A percentile compares a stretch with the other conserved stretches of the same genome.
Conservation (phyloP, 768 basidiomycete species). For the Hygrocybe punicea region DNA sequence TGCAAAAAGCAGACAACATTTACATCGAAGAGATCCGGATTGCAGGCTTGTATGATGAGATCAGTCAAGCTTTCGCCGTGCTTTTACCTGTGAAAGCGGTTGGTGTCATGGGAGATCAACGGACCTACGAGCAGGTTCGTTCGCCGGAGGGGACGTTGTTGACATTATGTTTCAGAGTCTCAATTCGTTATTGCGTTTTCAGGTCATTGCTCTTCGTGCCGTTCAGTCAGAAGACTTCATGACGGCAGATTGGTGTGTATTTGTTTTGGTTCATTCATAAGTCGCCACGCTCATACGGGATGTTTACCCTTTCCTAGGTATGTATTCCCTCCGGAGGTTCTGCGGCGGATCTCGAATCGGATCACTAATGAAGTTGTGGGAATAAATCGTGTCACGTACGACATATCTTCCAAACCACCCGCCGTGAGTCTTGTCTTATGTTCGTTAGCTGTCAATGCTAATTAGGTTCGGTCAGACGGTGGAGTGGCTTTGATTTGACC, state of each 20-base stretch:
- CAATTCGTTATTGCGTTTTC: conserved; percentile 1
- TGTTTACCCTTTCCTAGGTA: conserved; percentile 60
- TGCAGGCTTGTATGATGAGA: conserved; percentile 88
- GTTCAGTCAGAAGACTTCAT: conserved; percentile 99
- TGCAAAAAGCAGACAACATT: conserved; percentile 90
- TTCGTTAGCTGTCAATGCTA: conserved; percentile 7
- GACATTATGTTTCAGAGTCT: not conserved
- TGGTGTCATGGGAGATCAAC: conserved; percentile 94
- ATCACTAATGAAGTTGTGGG: conserved; percentile 98
- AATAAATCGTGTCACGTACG: conserved; percentile 94
- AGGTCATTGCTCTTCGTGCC: conserved; percentile 92
- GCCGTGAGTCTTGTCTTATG: conserved; percentile 51
- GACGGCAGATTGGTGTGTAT: conserved; percentile 93
- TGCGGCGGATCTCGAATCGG: conserved; percentile 88
- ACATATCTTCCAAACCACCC: conserved; percentile 96
- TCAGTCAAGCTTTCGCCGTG: conserved; percentile 95
- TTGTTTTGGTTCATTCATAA: conserved; percentile 6
- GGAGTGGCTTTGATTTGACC: conserved; percentile 40
- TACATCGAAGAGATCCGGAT: conserved; percentile 97
- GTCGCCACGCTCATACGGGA: conserved; percentile 20
- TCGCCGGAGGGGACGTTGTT: conserved; percentile 2
- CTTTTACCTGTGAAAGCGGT: conserved; percentile 93
- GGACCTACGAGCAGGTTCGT: conserved; percentile 90
- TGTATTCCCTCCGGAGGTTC: conserved; percentile 88
- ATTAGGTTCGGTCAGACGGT: conserved; percentile 38